A percentile compares a stretch with the other conserved stretches of the same genome.
phyloP scores from a whole-genome alignment of 805 yeast genomes.

The Sugiyamaella floridensis region DNA sequence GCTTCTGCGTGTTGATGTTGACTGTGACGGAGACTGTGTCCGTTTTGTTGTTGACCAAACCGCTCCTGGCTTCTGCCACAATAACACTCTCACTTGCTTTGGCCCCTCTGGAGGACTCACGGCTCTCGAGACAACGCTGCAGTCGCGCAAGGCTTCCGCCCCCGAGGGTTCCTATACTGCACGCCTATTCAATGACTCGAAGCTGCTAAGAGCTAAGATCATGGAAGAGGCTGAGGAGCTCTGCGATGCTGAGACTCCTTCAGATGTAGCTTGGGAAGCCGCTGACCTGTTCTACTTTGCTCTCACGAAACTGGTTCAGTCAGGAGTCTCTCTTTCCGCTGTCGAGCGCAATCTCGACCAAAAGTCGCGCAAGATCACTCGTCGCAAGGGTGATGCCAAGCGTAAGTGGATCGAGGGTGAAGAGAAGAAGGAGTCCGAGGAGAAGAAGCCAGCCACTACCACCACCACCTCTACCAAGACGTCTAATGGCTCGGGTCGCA shows the following conservation, averaged over 20 bases:
- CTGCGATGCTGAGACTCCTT: slow-evolving; percentile 65
- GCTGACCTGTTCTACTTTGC: slow-evolving; percentile 81
- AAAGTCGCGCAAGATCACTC: slow-evolving; percentile 78
- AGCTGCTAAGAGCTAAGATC: slow-evolving; percentile 71
- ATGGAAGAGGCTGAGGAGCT: slow-evolving; percentile 95
- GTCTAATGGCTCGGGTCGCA: slow-evolving; percentile 18
- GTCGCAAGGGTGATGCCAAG: slow-evolving; percentile 96
- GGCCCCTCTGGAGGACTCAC: slow-evolving; percentile 61
- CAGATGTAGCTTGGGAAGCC: slow-evolving; percentile 90
- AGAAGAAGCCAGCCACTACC: slow-evolving; percentile 15
- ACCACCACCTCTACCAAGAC: slow-evolving; percentile 17
- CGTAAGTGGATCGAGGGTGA: slow-evolving; percentile 51
- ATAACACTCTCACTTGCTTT: slow-evolving; percentile 75
- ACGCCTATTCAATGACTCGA: slow-evolving; percentile 73
- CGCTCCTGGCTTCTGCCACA: slow-evolving; percentile 91
- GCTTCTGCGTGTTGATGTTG: slow-evolving; percentile 58
- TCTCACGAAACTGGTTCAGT: slow-evolving; percentile 55
- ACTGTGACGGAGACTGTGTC: slow-evolving; percentile 90
- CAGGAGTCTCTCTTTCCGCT: slow-evolving; percentile 73
- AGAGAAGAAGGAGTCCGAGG: slow-evolving; percentile 11
- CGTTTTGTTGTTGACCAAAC: slow-evolving; percentile 79
- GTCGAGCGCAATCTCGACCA: slow-evolving; percentile 77
- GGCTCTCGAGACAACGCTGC: slow-evolving; percentile 59
- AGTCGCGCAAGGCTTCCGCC: slow-evolving; percentile 56
- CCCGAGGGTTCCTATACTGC: slow-evolving; percentile 94